Evolutionary conservation across 441 rosid species (phyloP).

Genomic region (Erodium moschatum): DNA sequence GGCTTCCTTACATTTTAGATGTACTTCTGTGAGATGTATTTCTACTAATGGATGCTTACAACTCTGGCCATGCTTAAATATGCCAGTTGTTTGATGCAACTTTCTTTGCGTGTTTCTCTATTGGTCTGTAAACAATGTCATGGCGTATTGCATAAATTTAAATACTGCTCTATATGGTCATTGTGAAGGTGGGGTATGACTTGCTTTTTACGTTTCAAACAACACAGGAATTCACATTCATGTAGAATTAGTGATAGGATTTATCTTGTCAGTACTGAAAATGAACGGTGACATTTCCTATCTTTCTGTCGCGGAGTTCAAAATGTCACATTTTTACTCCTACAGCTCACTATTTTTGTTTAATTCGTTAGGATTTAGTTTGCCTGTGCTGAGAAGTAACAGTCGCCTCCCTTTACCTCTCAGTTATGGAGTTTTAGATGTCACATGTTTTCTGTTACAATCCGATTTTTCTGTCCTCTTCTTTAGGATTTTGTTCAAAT

Average conservation of each 20-base stretch:
- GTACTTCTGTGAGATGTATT: slow-evolving; percentile 12
- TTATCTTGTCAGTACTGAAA: slow-evolving; percentile 9
- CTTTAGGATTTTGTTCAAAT: neutral
- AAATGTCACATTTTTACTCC: neutral
- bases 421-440: slow-evolving; percentile 7
- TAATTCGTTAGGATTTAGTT: neutral
- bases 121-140: slow-evolving; percentile 37
- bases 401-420: neutral
- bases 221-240: slow-evolving; percentile 12
- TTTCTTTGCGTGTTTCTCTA: slow-evolving; percentile 34
- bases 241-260: slow-evolving; percentile 19
- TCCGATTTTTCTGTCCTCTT: neutral
- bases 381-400: neutral
- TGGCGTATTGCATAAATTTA: slow-evolving; percentile 36
- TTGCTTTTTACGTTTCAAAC: slow-evolving; percentile 27
- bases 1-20: slow-evolving; percentile 14
- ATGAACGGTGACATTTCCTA: slow-evolving; percentile 12
- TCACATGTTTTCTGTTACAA: neutral
- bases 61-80: slow-evolving; percentile 23
- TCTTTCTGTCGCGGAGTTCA: slow-evolving; percentile 14
- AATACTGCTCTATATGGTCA: slow-evolving; percentile 37
- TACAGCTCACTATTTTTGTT: neutral
- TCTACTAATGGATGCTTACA: slow-evolving; percentile 25
- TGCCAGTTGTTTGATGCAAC: slow-evolving; percentile 27
- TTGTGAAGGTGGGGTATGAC: slow-evolving; percentile 43